Conservation (phyloP, 768 basidiomycete species). For the Russula ochroleuca region DNA sequence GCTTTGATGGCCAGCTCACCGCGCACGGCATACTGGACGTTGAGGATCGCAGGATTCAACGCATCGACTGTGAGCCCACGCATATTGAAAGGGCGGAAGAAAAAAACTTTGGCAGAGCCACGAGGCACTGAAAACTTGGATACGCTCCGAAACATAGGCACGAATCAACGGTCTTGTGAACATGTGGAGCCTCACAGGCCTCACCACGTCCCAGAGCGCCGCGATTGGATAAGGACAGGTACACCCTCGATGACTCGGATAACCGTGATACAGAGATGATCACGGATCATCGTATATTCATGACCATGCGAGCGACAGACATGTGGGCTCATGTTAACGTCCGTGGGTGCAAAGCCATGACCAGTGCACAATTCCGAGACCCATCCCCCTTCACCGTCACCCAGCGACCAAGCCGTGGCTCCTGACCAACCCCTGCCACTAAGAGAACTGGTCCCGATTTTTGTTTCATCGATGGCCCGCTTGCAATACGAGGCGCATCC, state of each 20-base stretch:
- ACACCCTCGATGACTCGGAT: too few species aligned
- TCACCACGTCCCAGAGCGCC: neutral
- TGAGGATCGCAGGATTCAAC: conserved; percentile 79
- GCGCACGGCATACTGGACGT: conserved; percentile 95
- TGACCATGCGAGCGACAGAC: neutral
- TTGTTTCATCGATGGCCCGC: conserved; percentile 18
- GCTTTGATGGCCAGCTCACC: conserved; percentile 96
- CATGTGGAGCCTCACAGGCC: too few species aligned
- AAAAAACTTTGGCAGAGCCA: neutral
- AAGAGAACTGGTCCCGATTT: conserved; percentile 44
- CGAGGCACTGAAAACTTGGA: neutral
- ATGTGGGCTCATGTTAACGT: conserved; percentile 19
- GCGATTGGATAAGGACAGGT: neutral
- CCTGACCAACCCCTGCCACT: conserved; percentile 79
- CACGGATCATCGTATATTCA: too few species aligned
- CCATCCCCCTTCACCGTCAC: conserved; percentile 65
- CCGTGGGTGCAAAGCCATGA: conserved; percentile 53
- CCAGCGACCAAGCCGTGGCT: conserved; percentile 90
- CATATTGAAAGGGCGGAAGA: conserved; percentile 26
- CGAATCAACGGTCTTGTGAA: neutral
- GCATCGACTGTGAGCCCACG: conserved; percentile 55
- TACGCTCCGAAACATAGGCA: conserved; percentile 5
- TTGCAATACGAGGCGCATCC: conserved; percentile 33
- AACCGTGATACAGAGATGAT: neutral
- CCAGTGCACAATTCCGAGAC: conserved; percentile 65